Evolutionary conservation across 805 yeast genomes (phyloP), one percentile per base, ranked within the genome.

Genomic region (Kregervanrija delftensis): DNA sequence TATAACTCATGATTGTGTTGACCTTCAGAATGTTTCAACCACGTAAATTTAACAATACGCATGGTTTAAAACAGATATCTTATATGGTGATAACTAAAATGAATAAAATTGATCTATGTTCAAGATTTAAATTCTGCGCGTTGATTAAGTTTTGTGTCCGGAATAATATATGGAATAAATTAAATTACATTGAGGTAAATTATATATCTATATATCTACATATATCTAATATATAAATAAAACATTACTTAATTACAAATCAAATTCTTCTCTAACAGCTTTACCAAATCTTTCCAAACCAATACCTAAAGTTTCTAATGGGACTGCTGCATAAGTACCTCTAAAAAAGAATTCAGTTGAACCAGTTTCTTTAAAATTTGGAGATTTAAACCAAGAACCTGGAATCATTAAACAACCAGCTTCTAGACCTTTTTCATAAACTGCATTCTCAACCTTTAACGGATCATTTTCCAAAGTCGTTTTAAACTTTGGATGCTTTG

Each of bases 271-370:
- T 50, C 69, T 68, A 40, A 79, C 70, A 43, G 87, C 88, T 43
- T 68, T 64, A 50, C 87, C 86, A 51, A 84, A 79, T 64, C 83
- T 79, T 59, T 77, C 75, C 49, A 86, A 60, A 54, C 93, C 93
- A 12, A 56, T 51, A 43, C 61, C 74, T 53, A 86, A 71, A 49
- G 73, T 65, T 45, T 81, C 87, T 53, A 82, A 71, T 22, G 88
- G 81, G 37, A 85, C 91, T 42, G 95, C 93, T 43, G 93, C 95
- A 53, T 83, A 86, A 30, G 95, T 86, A 52, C 95, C 95, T 77
- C 95, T 83, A 68, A 83, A 86, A 70, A 85, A 85, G 51, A 84
- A 64, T 49, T 72, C 69, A 43, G 74, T 71, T 42, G 65, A 66
- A n/a, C 56, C 65, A n/a, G 69, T 61, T 34, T 30, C 32, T 43